A percentile compares a stretch with the other conserved stretches of the same genome.
phyloP scores from a whole-genome alignment of 805 yeast genomes.

The Myxozyma neglecta region DNA sequence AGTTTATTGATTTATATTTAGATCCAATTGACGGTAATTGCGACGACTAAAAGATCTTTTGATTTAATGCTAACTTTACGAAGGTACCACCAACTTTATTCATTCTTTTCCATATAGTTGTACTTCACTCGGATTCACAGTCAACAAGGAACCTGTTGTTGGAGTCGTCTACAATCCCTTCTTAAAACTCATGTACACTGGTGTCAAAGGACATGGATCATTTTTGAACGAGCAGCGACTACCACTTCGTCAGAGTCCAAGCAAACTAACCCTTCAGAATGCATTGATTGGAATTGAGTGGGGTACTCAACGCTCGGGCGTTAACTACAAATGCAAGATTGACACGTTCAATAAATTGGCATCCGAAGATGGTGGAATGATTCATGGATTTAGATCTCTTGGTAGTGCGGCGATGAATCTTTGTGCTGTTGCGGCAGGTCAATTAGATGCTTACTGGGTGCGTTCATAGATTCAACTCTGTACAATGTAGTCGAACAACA shows the following conservation, averaged over 20 bases:
- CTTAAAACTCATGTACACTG: conserved; percentile 53
- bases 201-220: conserved; percentile 57
- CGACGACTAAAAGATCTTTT: background rate
- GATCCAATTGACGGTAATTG: conserved; percentile 35
- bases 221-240: conserved; percentile 49
- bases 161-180: conserved; percentile 70
- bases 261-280: conserved; percentile 49
- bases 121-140: conserved; percentile 59
- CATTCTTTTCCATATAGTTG: conserved; percentile 64
- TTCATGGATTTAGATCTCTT: conserved; percentile 61
- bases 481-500: background rate
- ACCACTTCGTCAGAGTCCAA: conserved; percentile 38
- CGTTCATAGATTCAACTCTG: background rate
- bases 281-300: conserved; percentile 60
- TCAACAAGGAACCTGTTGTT: conserved; percentile 51
- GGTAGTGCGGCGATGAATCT: conserved; percentile 69
- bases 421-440: conserved; percentile 59
- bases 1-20: background rate
- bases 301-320: conserved; percentile 58
- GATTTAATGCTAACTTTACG: background rate
- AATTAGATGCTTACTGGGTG: conserved; percentile 60
- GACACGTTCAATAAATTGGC: conserved; percentile 50
- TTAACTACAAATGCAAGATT: conserved; percentile 51
- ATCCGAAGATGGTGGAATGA: conserved; percentile 54
- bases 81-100: conserved; percentile 63